Evolutionary conservation across 2,329 filamentous ascomycete species (phyloP).

Genomic region (Microdochium paspali): DNA sequence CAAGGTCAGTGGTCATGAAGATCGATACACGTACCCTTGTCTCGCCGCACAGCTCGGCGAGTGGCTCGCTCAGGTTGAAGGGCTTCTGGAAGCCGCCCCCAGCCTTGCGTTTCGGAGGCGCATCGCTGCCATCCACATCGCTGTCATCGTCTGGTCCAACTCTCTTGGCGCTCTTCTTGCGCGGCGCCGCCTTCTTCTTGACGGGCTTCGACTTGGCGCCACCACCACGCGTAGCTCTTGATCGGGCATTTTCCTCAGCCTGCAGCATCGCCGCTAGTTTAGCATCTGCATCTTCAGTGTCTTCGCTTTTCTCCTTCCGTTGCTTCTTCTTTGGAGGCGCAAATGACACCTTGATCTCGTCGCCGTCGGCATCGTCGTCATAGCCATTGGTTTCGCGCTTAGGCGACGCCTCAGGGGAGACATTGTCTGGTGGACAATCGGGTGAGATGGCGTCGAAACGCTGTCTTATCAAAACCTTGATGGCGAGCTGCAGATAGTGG

Average conservation of each 20-base stretch:
- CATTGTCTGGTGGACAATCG: slow-evolving; percentile 20
- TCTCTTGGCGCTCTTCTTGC: slow-evolving; percentile 69
- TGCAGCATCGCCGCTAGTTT: slow-evolving; percentile 80
- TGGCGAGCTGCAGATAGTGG: slow-evolving; percentile 41
- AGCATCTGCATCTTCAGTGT: slow-evolving; percentile 68
- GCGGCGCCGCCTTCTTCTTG: slow-evolving; percentile 52
- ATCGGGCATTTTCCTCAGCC: slow-evolving; percentile 76
- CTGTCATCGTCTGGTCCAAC: slow-evolving; percentile 73
- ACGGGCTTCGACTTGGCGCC: slow-evolving; percentile 39
- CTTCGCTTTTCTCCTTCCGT: slow-evolving; percentile 47
- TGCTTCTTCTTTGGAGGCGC: slow-evolving; percentile 56
- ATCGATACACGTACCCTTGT: slow-evolving; percentile 41
- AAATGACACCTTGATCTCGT: slow-evolving; percentile 38
- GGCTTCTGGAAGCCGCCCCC: slow-evolving; percentile 91
- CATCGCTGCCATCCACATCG: slow-evolving; percentile 56
- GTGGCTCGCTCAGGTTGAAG: slow-evolving; percentile 61
- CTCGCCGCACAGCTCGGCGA: slow-evolving; percentile 63
- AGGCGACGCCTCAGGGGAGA: slow-evolving; percentile 9
- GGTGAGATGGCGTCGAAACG: slow-evolving; percentile 63
- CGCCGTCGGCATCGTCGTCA: slow-evolving; percentile 19
- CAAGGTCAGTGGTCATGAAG: not conserved
- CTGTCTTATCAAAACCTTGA: slow-evolving; percentile 63
- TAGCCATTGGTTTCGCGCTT: slow-evolving; percentile 15
- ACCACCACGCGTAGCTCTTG: slow-evolving; percentile 68
- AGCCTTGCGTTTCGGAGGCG: slow-evolving; percentile 62